Evolutionary conservation across 148 eudicot genomes (phyloP), one percentile per base, ranked within the genome.

Genomic region (Euryodendron excelsum): DNA sequence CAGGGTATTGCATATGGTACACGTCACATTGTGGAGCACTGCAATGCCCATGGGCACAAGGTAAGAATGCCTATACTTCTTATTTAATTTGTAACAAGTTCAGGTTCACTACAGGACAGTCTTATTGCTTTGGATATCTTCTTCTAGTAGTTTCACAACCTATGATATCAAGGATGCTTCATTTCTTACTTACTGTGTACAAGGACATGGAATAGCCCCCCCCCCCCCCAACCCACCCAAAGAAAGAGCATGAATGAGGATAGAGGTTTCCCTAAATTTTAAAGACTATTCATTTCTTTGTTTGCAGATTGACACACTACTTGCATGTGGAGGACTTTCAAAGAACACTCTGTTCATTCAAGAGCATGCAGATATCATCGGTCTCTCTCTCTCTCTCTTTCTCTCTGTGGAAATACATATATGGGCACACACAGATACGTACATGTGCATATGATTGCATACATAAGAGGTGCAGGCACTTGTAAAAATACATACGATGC

Each of bases 1-100:
- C 99, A 96, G 80, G 98, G 91, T 74, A 90, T 96, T 82, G 98
- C 98, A 63, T 96, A 96, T 80, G 99, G 99, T 62, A 96, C 98
- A 79, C 98, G 97, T 33, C 99, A 93, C 79, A 92, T 96, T 70
- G 89, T 96, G 59, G 96, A 96, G 85, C 99, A 96, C 70, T 96
- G 96, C 91, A 96, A 96, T 84, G 87, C 91, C 60, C 86, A 93
- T 76, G 99, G 98, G 77, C 99, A 96, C 88, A 88, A 91, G 80
- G 99, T 92, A 93, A 86, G 87, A 60, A 41, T 73, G 37, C 45
- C 47, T 39, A 64, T 76, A 48, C 44, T 27, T 64, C 31, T 34
- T 27, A 21, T 5, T 34, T 34, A 7, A 44, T 44, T 44, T 61
- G 13, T n/a, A 33, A 28, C 21, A n/a, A n/a, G 56, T 28, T 72